These are phyloP conservation scores for Fusarium papillatum DNA, from an alignment of 2,329 filamentous ascomycete genomes.

Conservation along the genomic window DNA sequence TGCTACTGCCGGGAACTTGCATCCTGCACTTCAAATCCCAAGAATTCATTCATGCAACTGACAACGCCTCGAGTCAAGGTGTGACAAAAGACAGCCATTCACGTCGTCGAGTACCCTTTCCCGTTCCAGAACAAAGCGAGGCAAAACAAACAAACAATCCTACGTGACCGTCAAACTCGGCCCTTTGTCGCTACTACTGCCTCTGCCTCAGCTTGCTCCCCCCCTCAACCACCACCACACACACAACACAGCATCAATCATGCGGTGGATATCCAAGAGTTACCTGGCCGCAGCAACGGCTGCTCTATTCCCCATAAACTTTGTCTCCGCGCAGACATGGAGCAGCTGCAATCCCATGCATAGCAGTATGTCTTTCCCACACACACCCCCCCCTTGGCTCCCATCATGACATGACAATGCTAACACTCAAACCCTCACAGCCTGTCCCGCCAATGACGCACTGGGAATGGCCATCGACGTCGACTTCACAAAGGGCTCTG, in stretches of 20 bases:
- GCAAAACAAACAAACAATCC: not conserved
- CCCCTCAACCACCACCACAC: not conserved
- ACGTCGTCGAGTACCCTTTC: not conserved
- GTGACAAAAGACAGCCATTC: not conserved
- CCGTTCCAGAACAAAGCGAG: not conserved
- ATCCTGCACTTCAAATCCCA: constrained; percentile 8
- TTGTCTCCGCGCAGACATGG: constrained; percentile 54
- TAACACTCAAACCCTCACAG: constrained; percentile 41
- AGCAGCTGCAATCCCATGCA: constrained; percentile 56
- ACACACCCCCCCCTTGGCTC: not conserved
- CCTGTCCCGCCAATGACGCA: constrained; percentile 83
- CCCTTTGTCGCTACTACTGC: not conserved
- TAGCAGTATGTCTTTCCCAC: constrained; percentile 45
- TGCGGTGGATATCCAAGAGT: constrained; percentile 38
- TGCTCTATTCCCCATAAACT: constrained; percentile 37
- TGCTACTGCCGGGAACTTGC: constrained; percentile 20
- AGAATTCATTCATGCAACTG: not conserved
- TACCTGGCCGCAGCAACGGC: constrained; percentile 37
- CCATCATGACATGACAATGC: not conserved
- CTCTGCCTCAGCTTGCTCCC: not conserved
- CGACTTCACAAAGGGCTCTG: constrained; percentile 84
- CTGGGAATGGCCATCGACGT: constrained; percentile 86
- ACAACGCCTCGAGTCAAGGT: not conserved
- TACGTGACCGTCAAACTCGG: not conserved
- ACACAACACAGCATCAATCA: constrained; percentile 30